These are phyloP conservation scores for Panicum miliaceum DNA, from an alignment of 176 grass and related monocot genomes.

Conservation along the genomic window DNA sequence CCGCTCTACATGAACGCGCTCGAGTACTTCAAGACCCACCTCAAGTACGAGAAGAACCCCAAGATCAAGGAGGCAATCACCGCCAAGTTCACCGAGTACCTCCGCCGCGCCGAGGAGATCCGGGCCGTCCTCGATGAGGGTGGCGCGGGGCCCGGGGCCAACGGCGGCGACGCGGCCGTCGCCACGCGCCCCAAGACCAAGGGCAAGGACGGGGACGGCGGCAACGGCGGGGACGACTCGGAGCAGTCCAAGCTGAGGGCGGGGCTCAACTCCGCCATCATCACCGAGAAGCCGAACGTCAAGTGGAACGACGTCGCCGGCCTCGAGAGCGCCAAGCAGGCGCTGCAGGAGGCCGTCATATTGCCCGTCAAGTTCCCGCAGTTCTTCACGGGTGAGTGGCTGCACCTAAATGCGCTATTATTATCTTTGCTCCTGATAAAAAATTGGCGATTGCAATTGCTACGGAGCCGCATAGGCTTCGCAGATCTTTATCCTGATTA, in stretches of 20 bases:
- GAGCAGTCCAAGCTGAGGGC: slow-evolving; percentile 91
- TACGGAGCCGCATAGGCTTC: neutral
- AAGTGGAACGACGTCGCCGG: slow-evolving; percentile 99
- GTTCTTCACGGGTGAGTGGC: slow-evolving; percentile 85
- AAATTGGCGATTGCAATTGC: neutral
- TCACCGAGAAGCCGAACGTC: slow-evolving; percentile 93
- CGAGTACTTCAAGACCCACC: slow-evolving; percentile 98
- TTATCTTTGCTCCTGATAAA: neutral
- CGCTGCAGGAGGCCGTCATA: slow-evolving; percentile 96
- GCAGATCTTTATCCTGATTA: slow-evolving; percentile 20
- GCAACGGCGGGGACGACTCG: slow-evolving; percentile 72
- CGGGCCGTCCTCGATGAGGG: slow-evolving; percentile 90
- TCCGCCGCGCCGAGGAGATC: slow-evolving; percentile 99
- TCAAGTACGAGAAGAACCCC: slow-evolving; percentile 99
- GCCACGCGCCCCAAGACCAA: slow-evolving; percentile 93
- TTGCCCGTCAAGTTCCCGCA: slow-evolving; percentile 99
- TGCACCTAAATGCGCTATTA: neutral
- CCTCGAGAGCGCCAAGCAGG: slow-evolving; percentile 92
- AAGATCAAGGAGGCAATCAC: slow-evolving; percentile 98
- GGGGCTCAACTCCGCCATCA: slow-evolving; percentile 87
- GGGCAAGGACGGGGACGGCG: slow-evolving; percentile 83
- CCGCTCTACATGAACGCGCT: slow-evolving; percentile 99
- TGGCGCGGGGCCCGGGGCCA: slow-evolving; percentile 54
- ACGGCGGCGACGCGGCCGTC: slow-evolving; percentile 76
- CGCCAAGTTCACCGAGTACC: slow-evolving; percentile 97